phyloP scores from a whole-genome alignment of 2,329 filamentous ascomycete genomes.

The Alternaria consortialis region DNA sequence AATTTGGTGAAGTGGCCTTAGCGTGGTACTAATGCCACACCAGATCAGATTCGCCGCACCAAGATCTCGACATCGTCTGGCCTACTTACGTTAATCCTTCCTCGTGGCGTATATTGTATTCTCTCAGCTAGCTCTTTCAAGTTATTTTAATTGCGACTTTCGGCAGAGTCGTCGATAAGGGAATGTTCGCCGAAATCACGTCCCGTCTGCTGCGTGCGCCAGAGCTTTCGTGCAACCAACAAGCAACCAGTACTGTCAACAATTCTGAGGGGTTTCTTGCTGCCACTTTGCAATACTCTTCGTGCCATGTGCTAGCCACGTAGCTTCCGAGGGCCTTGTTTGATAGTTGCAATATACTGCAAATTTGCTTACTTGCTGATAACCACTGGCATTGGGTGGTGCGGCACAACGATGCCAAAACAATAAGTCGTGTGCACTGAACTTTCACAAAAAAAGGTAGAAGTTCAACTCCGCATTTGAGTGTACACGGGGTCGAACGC shows the following conservation, averaged over 20 bases:
- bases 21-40: neutral
- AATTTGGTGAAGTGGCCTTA: neutral
- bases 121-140: too few species aligned
- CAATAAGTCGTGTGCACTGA: neutral
- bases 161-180: neutral
- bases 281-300: neutral
- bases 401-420: neutral
- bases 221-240: neutral
- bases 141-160: neutral
- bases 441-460: neutral
- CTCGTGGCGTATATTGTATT: neutral
- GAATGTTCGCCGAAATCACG: neutral
- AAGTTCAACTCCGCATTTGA: neutral
- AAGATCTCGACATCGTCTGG: neutral
- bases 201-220: neutral
- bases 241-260: too few species aligned
- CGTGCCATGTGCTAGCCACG: neutral
- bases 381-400: neutral
- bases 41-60: neutral
- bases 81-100: neutral
- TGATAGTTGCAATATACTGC: neutral
- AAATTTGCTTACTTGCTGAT: neutral
- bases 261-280: neutral
- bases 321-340: neutral
- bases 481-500: neutral